phyloP scores from a whole-genome alignment of 176 grass and related monocot genomes.

The Triticum monococcum region DNA sequence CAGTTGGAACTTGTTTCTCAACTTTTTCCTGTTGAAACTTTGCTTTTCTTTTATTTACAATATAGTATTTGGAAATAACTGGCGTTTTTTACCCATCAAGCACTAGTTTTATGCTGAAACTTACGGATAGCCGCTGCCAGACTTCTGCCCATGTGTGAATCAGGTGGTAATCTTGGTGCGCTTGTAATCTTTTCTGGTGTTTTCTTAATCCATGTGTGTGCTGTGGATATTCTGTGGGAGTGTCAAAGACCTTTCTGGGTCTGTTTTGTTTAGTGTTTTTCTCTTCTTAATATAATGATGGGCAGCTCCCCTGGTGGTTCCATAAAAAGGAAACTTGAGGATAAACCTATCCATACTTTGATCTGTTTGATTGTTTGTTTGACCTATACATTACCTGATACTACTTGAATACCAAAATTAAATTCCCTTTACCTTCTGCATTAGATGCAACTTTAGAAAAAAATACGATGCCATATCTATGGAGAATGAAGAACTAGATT shows the following conservation, averaged over 20 bases:
- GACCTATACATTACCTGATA: neutral
- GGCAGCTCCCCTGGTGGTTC: neutral
- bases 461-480: neutral
- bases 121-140: neutral
- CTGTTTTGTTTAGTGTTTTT: neutral
- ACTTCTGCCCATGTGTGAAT: no score
- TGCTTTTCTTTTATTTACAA: neutral
- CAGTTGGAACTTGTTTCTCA: conserved; percentile 1
- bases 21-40: neutral
- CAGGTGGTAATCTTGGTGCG: no score
- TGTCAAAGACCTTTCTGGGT: neutral
- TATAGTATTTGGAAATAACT: neutral
- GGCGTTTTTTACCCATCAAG: neutral
- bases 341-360: conserved; percentile 1
- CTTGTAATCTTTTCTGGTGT: neutral
- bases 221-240: neutral
- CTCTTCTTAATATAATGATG: neutral
- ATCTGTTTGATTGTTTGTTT: neutral
- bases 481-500: neutral
- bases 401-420: neutral
- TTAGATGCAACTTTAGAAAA: neutral
- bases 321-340: neutral
- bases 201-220: neutral
- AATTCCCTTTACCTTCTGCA: neutral
- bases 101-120: neutral